Evolutionary conservation across 176 grass and related monocot species (phyloP), one percentile per base, ranked within the genome.

Genomic region (Alopecurus myosuroides): DNA sequence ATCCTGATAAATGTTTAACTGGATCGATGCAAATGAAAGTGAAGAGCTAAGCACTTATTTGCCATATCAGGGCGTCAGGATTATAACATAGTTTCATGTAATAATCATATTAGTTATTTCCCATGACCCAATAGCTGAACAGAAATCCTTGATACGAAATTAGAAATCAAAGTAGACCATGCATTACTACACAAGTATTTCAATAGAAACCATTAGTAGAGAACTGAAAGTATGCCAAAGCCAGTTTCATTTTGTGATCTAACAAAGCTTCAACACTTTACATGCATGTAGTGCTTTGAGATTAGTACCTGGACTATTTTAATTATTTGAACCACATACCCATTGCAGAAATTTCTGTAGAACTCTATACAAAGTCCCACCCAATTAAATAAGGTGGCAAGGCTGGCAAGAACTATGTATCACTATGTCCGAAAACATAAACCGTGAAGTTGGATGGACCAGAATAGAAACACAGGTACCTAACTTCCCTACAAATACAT

Each of bases 401-500:
- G 14, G 41, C 14, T 73, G 41, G 70, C 23, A 73, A 7, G 41
- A 46, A 26, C 25, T 73, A 73, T 55, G 19, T 22, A 77, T 35
- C 31, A 76, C 10, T 36, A 36, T 36, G 11, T 22, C 48, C 7
- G n/a, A 33, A 56, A 77, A 37, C 12, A 39, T 72, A 23, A 42
- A 17, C 14, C 69, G 14, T 36, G 11, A 55, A 77, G 49, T 37
- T 22, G 23, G 20, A 25, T 17, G 75, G 51, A 57, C 75, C 75
- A 77, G 7, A 55, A 77, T 14, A 39, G 44, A 26, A 71, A 45
- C 39, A 15, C 51, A 57, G 26, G 20, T 77, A 56, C 13, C 73
- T 37, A 76, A 78, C 35, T 78, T 15, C 28, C 23, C 35, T 61
- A n/a, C 76, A 78, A 60, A 78, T n/a, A 41, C 53, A 78, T 49